phyloP scores from a whole-genome alignment of 306 rosid species.

The cucumber (Cucumis sativus) region DNA sequence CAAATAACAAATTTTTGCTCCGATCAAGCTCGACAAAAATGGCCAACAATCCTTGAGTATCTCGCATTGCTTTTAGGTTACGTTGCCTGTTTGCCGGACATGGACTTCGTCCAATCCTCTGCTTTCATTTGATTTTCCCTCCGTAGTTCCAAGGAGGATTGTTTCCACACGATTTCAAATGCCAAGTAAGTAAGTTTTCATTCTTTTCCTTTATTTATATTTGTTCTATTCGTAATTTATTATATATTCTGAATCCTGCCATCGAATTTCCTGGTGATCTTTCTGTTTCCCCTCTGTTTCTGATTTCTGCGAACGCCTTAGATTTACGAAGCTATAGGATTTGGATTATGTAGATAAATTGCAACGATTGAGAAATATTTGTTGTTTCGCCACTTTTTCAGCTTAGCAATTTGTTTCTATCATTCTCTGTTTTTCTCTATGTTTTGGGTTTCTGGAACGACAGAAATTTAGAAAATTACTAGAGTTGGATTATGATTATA shows the following conservation, averaged over 20 bases:
- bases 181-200: not conserved
- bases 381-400: not conserved
- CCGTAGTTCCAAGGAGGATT: not conserved
- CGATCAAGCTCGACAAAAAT: not conserved
- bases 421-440: not conserved
- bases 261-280: not conserved
- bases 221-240: not conserved
- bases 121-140: not conserved
- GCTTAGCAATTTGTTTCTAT: not conserved
- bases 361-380: not conserved
- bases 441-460: not conserved
- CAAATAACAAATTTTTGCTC: not conserved
- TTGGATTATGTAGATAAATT: not conserved
- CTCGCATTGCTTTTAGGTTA: not conserved
- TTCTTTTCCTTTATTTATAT: not conserved
- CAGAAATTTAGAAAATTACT: not conserved
- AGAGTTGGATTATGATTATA: not conserved
- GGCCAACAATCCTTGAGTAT: not conserved
- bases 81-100: not conserved
- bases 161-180: not conserved
- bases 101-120: not conserved
- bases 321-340: not conserved
- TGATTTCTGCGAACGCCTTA: not conserved
- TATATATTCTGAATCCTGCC: not conserved
- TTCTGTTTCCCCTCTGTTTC: not conserved